Evolutionary conservation across 345 rosid genomes (phyloP), one percentile per base, ranked within the genome.

Genomic region (Angophora floribunda): DNA sequence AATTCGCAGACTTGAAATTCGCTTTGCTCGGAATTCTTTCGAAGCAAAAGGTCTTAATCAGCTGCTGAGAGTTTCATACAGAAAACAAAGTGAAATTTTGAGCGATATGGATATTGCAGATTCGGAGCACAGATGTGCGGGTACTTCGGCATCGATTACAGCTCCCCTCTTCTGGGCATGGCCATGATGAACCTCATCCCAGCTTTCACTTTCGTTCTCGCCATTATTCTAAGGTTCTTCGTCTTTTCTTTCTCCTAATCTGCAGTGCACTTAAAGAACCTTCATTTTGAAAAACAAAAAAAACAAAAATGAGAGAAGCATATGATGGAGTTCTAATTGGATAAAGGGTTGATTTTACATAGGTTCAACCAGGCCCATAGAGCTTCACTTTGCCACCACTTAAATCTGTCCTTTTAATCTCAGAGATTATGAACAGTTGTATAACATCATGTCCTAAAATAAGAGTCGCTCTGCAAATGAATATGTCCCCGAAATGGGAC

Each of bases 161-260:
- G 94, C 92, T 93, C 94, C 65, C 93, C 95, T 26, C 90, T 93
- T 15, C 93, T 94, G 49, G 93, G 87, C 24, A 87, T 94, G 30
- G 95, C 95, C 52, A 90, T 94, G 94, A 92, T 94, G 53, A 93
- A 93, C 89, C 93, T 94, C 80, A 63, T 89, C 86, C 95, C 94
- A 11, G 94, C 92, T 82, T 88, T 93, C 65, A 93, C 95, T 90
- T 94, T 93, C 88, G 85, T 94, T 6, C 89, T 94, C 49, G 94
- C 95, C 52, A 45, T 92, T 85, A 50, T 90, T 84, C 91, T 91
- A 91, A 92, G 95, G 95, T 94, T 78, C 53, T 67, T 9, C 22
- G 45, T 87, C 63, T 50, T 22, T 50, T 70, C 82, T 70, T 36
- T 70, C 82, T 70, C 82, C 26, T 70, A 36, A 70, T 70, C 82